Evolutionary conservation across 306 rosid genomes (phyloP), one percentile per base, ranked within the genome.

Genomic region (Castanospermum australe): DNA sequence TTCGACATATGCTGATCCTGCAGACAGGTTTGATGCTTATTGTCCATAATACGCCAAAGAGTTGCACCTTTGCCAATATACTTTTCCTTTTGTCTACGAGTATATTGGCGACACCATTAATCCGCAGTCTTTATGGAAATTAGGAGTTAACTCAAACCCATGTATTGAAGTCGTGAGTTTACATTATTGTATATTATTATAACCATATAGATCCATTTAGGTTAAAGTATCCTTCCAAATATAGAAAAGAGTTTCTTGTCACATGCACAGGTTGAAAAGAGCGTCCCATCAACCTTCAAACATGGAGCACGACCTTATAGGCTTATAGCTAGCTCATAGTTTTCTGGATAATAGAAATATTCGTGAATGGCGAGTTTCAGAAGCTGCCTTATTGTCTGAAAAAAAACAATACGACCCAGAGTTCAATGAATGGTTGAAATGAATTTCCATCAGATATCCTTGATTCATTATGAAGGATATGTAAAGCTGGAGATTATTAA

Each of bases 41-140:
- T 78, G 68, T 21, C 36, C 5, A 20, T 44, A 69, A 69, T 28
- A 69, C 4, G 70, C 62, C 61, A 21, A 79, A 66, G 33, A 52
- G 0, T 20, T 20, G 42, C 70, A 15, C 35, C 15, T 22, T 71
- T 71, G 64, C 70, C 38, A 30, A 45, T 69, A 17, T n/a, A 7
- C 38, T 42, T 55, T 51, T 25, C 41, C 21, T 67, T 47, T 56
- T 39, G 17, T 70, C 67, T 55, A 41, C 5, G 15, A 21, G 4
- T 18, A 24, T 33, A n/a, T 28, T 6, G 15, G n/a, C 30, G 28
- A 54, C 21, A 56, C 22, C 22, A 3, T 36, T 64, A 8, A 41
- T 83, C 60, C 57, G 82, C 86, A 77, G 70, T 7, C 64, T 82
- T 77, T 41, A 39, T 71, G 18, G 82, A 82, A 39, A 71, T 63